Evolutionary conservation across 257 asterid species (phyloP), one percentile per base, ranked within the genome.

Genomic region (Marsdenia floribunda): DNA sequence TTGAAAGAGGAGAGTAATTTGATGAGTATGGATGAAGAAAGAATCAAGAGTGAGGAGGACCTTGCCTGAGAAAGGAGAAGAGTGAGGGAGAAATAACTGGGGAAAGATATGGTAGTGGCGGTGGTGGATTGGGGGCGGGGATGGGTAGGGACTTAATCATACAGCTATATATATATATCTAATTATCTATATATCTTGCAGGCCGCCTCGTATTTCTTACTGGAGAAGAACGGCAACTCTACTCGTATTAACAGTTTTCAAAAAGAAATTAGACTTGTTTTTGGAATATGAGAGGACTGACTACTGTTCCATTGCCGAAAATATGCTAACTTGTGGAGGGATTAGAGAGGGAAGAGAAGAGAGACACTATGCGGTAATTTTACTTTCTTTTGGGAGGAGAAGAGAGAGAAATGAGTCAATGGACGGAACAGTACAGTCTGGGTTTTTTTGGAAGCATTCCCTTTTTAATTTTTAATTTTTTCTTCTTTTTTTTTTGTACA

Each of bases 371-470:
- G 33, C 33, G 33, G 33, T 29, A 29, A 29, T 29, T 29, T 29
- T 29, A 29, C 33, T 29, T 29, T 29, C 33, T 29, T 5, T 5
- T 1, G 0, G 13, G 61, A 19, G 12, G 42, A 29, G 44, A 44
- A 60, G 6, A 12, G 68, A 63, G 33, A 29, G 33, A 0, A 29
- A 29, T 29, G 33, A 29, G 33, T 1, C 42, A 60, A 0, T 33
- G n/a, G 68, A 5, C 44, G 68, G 68, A 33, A 15, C 8, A 26
- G 42, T 60, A 63, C 44, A 63, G 42, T 14, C 46, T 63, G 68
- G 16, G 11, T 29, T 63, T 63, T 63, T 63, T 29, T 29, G 68
- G 68, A 63, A 63, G 68, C 68, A 63, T 63, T 33, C 68, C 22
- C 10, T 29, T 63, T 63, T 26, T 3, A 29, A 29, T 13, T 14